Evolutionary conservation across 2,329 filamentous ascomycete species (phyloP).

Genomic region (Colletotrichum musicola): DNA sequence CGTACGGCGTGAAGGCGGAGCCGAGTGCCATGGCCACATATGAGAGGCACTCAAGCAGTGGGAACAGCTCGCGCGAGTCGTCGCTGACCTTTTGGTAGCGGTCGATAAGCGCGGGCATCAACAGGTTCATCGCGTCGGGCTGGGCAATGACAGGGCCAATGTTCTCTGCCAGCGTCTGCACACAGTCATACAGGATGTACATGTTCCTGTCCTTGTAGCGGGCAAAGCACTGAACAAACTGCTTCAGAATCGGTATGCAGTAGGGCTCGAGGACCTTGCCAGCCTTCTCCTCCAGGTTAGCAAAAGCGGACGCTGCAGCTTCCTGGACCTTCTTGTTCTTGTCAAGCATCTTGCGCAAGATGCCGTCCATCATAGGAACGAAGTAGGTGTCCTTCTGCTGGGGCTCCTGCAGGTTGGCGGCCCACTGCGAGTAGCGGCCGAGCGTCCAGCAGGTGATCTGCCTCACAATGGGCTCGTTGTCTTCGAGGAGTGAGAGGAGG

Average conservation of each 20-base stretch:
- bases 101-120: constrained; percentile 93
- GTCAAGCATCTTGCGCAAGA: constrained; percentile 94
- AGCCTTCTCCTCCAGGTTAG: constrained; percentile 94
- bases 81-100: constrained; percentile 90
- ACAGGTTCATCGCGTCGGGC: constrained; percentile 81
- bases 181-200: constrained; percentile 98
- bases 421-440: constrained; percentile 93
- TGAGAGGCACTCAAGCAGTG: constrained; percentile 94
- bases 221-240: constrained; percentile 91
- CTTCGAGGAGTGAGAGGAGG: constrained; percentile 85
- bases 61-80: constrained; percentile 92
- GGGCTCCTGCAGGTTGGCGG: constrained; percentile 77
- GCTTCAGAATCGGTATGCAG: constrained; percentile 88
- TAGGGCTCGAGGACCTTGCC: constrained; percentile 85
- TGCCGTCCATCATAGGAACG: constrained; percentile 96
- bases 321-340: constrained; percentile 98
- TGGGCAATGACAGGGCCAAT: constrained; percentile 86
- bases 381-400: constrained; percentile 83
- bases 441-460: constrained; percentile 99
- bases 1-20: constrained; percentile 85
- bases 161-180: constrained; percentile 95
- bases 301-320: constrained; percentile 94
- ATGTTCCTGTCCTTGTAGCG: constrained; percentile 99
- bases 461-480: constrained; percentile 89
- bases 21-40: constrained; percentile 92